Conservation (phyloP, 2,329 filamentous ascomycete species). For the Fusarium udum region DNA sequence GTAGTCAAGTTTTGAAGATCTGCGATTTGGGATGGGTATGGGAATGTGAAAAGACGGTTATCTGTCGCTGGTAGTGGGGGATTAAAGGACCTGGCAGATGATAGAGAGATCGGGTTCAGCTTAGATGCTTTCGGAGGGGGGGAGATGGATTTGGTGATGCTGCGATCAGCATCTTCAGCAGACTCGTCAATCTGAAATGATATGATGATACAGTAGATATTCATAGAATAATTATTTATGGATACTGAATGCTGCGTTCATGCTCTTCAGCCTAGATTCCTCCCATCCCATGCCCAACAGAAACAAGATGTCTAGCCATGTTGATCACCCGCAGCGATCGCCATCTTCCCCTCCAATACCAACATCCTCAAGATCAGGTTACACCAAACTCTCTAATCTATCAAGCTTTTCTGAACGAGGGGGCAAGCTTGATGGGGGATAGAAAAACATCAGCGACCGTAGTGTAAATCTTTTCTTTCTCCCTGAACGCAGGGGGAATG, state of each 20-base stretch:
- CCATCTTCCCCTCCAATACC: not conserved
- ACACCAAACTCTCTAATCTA: not conserved
- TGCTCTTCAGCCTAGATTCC: not conserved
- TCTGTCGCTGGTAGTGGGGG: not conserved
- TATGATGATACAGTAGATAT: not conserved
- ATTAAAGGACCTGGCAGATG: not conserved
- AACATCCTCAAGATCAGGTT: no score
- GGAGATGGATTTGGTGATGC: not conserved
- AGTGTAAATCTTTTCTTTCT: not conserved
- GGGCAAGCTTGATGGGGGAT: not conserved
- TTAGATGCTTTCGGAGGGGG: not conserved
- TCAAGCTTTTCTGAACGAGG: not conserved
- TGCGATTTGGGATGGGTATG: no score
- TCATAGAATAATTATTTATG: not conserved
- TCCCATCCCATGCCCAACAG: not conserved
- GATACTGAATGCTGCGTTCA: not conserved
- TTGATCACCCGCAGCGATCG: not conserved
- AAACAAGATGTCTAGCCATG: not conserved
- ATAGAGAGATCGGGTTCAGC: not conserved
- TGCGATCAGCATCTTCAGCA: not conserved
- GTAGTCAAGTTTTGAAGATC: not conserved
- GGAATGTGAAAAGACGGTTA: not conserved
- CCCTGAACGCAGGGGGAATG: not conserved
- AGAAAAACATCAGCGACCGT: fast-evolving
- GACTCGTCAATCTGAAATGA: no score